These are phyloP conservation scores for Diaporthe eres DNA, from an alignment of 2,329 filamentous ascomycete species.

Conservation along the genomic window DNA sequence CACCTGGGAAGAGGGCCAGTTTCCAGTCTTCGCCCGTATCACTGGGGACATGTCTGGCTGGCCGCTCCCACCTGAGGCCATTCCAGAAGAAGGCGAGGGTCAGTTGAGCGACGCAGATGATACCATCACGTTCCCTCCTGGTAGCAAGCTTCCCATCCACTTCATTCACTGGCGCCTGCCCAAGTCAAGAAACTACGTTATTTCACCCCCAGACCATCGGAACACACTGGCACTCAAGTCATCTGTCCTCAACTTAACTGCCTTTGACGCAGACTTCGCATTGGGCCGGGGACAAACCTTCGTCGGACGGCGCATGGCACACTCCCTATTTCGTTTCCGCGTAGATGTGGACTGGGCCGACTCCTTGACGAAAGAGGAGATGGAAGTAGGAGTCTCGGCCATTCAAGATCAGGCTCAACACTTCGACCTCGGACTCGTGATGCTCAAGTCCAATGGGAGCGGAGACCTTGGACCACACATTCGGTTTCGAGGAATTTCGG, in stretches of 20 bases:
- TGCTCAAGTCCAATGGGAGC: not conserved
- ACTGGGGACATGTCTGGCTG: conserved; percentile 48
- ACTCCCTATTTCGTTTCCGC: conserved; percentile 14
- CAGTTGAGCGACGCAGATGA: not conserved
- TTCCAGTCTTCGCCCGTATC: conserved; percentile 53
- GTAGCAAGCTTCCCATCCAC: conserved; percentile 13
- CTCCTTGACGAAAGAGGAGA: not conserved
- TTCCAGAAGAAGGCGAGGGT: conserved; percentile 4
- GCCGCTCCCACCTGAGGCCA: conserved; percentile 41
- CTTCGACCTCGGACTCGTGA: conserved; percentile 13
- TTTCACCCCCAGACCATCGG: not conserved
- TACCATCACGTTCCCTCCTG: not conserved
- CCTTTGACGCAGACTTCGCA: conserved; percentile 9
- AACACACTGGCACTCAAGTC: conserved; percentile 20
- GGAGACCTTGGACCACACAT: not conserved
- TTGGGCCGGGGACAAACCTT: conserved; percentile 11
- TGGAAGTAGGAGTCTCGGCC: conserved; percentile 2
- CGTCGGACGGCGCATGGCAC: conserved; percentile 14
- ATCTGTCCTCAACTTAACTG: conserved; percentile 14
- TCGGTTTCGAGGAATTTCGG: conserved; percentile 3
- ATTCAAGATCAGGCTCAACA: conserved; percentile 21
- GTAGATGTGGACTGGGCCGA: conserved; percentile 2
- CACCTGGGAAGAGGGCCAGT: conserved; percentile 52
- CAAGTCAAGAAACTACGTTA: not conserved
- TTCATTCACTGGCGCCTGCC: conserved; percentile 17